Evolutionary conservation across 495 filamentous ascomycete genomes (phyloP), one percentile per base, ranked within the genome.

Genomic region (Cercophora scortea): DNA sequence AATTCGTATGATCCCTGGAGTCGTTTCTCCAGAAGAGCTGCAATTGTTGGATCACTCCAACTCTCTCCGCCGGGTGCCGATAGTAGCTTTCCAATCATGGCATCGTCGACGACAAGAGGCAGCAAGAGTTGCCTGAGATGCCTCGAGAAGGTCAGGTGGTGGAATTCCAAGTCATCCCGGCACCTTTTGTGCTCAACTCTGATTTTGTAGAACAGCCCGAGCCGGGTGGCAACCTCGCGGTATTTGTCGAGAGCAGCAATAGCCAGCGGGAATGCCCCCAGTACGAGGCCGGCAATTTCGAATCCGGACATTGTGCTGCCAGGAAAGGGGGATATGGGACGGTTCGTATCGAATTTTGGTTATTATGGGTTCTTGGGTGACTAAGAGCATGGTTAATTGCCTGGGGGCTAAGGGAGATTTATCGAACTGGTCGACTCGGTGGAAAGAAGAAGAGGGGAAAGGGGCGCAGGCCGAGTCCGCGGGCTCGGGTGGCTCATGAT

Each of bases 271-370:
- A 71, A 66, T 12, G 60, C 48, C 0, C 59, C 61, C 9, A 71
- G 56, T 12, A 70, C 50, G 17, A 66, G 11, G 32, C 68, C 68
- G 13, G 61, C 67, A 3, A 64, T 59, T 50, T 71, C 68, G 13
- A 71, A 42, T 13, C 68, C 68, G 9, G 60, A 64, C 59, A 67
- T 65, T 17, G 42, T 25, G 18, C 2, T 5, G 25, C 25, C 25
- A 5, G 25, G 5, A 25, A 25, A 25, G 25, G 25, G 25, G 5
- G 25, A 2, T 25, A 25, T 25, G 5, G 25, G 25, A 25, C 25
- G 25, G 25, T 25, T 25, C 2, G 25, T 25, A n/a, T n/a, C n/a
- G 25, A 5, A 25, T 25, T n/a, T n/a, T n/a, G n/a, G 25, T 25
- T 25, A 5, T 25, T 25, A 2, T 25, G 25, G 25, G 2, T 25